Conservation (phyloP, 2,329 filamentous ascomycete genomes). For the Penicillium griseofulvum region DNA sequence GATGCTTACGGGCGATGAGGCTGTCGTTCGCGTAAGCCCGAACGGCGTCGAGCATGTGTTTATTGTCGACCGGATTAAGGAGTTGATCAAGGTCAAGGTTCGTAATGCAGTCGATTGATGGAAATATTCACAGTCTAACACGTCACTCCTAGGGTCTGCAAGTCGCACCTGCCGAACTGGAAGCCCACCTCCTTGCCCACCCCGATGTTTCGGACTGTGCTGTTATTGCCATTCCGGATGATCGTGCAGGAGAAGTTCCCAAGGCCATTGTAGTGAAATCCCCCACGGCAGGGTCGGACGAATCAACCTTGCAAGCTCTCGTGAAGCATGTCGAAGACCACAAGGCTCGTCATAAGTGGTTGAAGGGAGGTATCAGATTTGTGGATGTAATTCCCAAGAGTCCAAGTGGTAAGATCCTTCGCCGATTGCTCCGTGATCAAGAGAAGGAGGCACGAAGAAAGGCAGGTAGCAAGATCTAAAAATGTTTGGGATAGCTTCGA, state of each 20-base stretch:
- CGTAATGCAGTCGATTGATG: slow-evolving; percentile 5
- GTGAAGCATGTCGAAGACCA: slow-evolving; percentile 59
- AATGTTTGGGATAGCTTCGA: neutral
- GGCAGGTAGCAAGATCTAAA: slow-evolving; percentile 64
- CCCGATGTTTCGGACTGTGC: slow-evolving; percentile 73
- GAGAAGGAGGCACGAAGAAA: slow-evolving; percentile 67
- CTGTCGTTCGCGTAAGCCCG: slow-evolving; percentile 62
- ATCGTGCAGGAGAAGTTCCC: slow-evolving; percentile 59
- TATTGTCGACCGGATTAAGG: slow-evolving; percentile 78
- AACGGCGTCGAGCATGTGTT: slow-evolving; percentile 76
- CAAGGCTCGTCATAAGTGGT: slow-evolving; percentile 62
- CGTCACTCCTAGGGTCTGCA: slow-evolving; percentile 62
- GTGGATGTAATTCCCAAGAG: slow-evolving; percentile 60
- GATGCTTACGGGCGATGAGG: slow-evolving; percentile 84
- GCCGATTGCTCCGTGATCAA: slow-evolving; percentile 66
- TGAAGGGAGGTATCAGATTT: slow-evolving; percentile 60
- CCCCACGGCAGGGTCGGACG: slow-evolving; percentile 51
- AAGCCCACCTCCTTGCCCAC: slow-evolving; percentile 74
- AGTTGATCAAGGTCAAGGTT: slow-evolving; percentile 76
- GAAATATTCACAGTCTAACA: neutral
- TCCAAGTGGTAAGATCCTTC: slow-evolving; percentile 62
- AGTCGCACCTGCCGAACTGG: slow-evolving; percentile 80
- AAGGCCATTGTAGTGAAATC: slow-evolving; percentile 65
- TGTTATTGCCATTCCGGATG: slow-evolving; percentile 71
- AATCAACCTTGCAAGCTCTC: slow-evolving; percentile 51